phyloP scores from a whole-genome alignment of 192 early-diverging fungal species.

The Geranomyces variabilis region DNA sequence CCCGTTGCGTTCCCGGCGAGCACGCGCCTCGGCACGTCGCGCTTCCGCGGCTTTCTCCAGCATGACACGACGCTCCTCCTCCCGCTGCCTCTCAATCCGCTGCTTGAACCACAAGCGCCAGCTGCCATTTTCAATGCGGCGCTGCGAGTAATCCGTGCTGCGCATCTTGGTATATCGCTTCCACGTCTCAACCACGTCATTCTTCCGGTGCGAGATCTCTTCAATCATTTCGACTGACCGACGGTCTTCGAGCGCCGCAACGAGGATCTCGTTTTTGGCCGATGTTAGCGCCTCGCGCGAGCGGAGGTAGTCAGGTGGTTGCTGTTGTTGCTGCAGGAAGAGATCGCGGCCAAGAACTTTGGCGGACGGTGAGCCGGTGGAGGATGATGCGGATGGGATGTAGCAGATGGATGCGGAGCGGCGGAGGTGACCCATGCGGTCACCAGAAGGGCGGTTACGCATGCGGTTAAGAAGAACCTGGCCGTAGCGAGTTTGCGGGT shows the following conservation, averaged over 20 bases:
- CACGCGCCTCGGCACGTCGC: neutral
- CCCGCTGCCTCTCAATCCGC: slow-evolving; percentile 28
- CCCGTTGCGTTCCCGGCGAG: neutral
- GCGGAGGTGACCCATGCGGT: slow-evolving; percentile 29
- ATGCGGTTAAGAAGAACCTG: slow-evolving; percentile 44
- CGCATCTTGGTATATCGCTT: slow-evolving; percentile 48
- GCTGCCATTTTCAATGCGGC: slow-evolving; percentile 47
- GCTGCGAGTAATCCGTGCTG: slow-evolving; percentile 29
- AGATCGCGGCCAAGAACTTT: slow-evolving; percentile 6
- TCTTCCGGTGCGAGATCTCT: slow-evolving; percentile 46
- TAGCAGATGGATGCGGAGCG: slow-evolving; percentile 31
- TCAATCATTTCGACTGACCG: slow-evolving; percentile 43
- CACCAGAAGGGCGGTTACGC: slow-evolving; percentile 23
- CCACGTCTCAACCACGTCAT: slow-evolving; percentile 53
- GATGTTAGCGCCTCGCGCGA: slow-evolving; percentile 25
- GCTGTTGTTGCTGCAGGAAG: slow-evolving; percentile 5
- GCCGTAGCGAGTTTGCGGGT: slow-evolving; percentile 47
- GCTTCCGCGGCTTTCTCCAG: neutral
- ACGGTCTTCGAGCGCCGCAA: slow-evolving; percentile 38
- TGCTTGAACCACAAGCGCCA: slow-evolving; percentile 59
- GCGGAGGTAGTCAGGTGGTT: slow-evolving; percentile 32
- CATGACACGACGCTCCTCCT: neutral
- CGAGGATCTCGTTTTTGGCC: slow-evolving; percentile 44
- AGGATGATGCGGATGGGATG: neutral
- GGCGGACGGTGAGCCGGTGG: slow-evolving; percentile 26